Conservation (phyloP, 176 grass and related monocot species). For the Oryza rufipogon region DNA sequence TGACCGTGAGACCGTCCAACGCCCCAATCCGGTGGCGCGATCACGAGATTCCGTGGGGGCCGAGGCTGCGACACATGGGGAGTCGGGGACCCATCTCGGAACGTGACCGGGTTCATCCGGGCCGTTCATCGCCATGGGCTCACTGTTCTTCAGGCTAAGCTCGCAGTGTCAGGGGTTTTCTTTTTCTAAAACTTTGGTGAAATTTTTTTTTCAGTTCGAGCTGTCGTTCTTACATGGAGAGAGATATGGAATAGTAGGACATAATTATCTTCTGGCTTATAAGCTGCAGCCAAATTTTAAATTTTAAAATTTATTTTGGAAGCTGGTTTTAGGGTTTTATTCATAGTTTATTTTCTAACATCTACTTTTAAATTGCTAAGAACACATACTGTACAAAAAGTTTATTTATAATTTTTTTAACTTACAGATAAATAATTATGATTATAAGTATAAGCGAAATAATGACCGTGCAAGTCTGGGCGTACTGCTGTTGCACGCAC, state of each 20-base stretch:
- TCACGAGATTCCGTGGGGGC: neutral
- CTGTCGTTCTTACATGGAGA: neutral
- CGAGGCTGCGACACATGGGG: neutral
- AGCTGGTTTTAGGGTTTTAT: too few relatives aligned
- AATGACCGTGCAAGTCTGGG: neutral
- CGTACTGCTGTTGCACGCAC: neutral
- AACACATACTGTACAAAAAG: too few relatives aligned
- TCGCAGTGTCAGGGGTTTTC: neutral
- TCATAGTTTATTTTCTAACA: too few relatives aligned
- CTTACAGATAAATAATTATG: too few relatives aligned
- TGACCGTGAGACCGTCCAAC: neutral
- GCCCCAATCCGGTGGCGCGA: neutral
- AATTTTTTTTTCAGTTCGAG: neutral
- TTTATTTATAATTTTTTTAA: too few relatives aligned
- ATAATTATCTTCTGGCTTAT: neutral
- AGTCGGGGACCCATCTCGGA: neutral
- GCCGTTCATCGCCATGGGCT: neutral
- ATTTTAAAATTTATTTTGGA: too few relatives aligned
- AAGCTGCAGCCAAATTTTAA: too few relatives aligned
- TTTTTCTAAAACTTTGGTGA: neutral
- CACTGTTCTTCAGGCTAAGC: neutral
- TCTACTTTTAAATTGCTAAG: too few relatives aligned
- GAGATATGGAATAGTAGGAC: neutral
- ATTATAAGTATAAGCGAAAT: too few relatives aligned
- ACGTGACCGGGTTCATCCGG: neutral